These are phyloP conservation scores for Pichia sp. DNA, from an alignment of 1,139 yeast species.

Conservation along the genomic window DNA sequence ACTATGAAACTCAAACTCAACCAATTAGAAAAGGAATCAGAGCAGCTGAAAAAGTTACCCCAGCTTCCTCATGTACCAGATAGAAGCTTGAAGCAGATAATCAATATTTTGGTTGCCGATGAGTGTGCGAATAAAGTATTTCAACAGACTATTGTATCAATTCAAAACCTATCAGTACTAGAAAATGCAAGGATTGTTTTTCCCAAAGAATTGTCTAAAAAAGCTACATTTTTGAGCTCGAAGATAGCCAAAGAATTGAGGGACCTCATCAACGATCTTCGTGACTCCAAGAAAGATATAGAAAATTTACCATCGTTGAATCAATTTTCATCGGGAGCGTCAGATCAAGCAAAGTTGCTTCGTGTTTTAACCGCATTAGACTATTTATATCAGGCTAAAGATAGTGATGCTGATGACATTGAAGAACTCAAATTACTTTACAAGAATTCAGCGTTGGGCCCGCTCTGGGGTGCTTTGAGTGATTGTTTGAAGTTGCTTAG, in stretches of 20 bases:
- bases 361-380: constrained; percentile 87
- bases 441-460: constrained; percentile 65
- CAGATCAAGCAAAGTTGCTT: constrained; percentile 83
- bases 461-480: constrained; percentile 84
- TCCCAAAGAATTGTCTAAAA: constrained; percentile 62
- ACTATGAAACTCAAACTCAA: constrained; percentile 38
- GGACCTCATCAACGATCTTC: constrained; percentile 46
- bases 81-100: constrained; percentile 57
- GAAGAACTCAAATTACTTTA: constrained; percentile 59
- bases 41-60: constrained; percentile 20
- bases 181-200: constrained; percentile 62
- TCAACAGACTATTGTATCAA: constrained; percentile 76
- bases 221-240: constrained; percentile 61
- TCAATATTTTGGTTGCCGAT: constrained; percentile 71
- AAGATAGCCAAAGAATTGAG: constrained; percentile 55
- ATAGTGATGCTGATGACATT: constrained; percentile 34
- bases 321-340: constrained; percentile 73
- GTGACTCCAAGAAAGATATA: constrained; percentile 6
- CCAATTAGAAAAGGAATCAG: constrained; percentile 24
- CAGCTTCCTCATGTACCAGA: constrained; percentile 66
- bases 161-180: constrained; percentile 70
- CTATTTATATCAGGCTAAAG: constrained; percentile 59
- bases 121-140: constrained; percentile 85
- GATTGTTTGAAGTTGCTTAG: constrained; percentile 65
- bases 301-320: constrained; percentile 43